Percentiles rank a stretch among this genome's conserved stretches.
These are phyloP conservation scores for Basipetospora chlamydospora DNA, from an alignment of 2,329 filamentous ascomycete genomes.

Conservation along the genomic window DNA sequence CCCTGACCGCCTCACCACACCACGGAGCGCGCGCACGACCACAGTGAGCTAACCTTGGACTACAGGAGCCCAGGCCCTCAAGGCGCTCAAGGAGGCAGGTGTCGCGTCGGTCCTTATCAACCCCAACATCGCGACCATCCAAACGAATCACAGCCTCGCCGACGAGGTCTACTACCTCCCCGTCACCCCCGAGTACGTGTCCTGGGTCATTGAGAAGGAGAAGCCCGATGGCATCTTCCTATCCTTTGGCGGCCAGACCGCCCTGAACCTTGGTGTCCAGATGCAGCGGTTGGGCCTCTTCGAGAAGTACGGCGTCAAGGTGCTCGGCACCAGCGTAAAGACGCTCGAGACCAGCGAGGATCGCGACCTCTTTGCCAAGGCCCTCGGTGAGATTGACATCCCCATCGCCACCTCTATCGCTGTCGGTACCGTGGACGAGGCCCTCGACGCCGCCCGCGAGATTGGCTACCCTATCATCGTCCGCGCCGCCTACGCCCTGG, in stretches of 20 bases:
- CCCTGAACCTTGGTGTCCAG: constrained; percentile 88
- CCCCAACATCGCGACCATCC: constrained; percentile 96
- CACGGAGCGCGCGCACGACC: too few species aligned
- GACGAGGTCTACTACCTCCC: constrained; percentile 98
- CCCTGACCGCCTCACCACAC: neutral
- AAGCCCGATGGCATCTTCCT: constrained; percentile 93
- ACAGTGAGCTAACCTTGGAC: too few species aligned
- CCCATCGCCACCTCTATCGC: constrained; percentile 95
- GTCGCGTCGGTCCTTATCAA: constrained; percentile 89
- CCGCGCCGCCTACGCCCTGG: constrained; percentile 88
- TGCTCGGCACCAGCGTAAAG: constrained; percentile 86
- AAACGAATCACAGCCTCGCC: constrained; percentile 89
- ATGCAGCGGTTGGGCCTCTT: constrained; percentile 95
- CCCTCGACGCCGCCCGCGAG: constrained; percentile 68
- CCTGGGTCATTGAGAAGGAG: constrained; percentile 93
- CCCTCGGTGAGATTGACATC: constrained; percentile 92
- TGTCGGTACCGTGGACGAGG: constrained; percentile 81
- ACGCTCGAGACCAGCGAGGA: constrained; percentile 81
- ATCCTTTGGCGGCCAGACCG: constrained; percentile 94
- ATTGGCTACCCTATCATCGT: constrained; percentile 97
- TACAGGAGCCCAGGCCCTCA: constrained; percentile 83
- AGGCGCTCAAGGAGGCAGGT: constrained; percentile 90
- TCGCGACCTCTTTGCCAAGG: constrained; percentile 88
- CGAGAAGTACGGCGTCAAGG: constrained; percentile 87
- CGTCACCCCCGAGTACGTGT: constrained; percentile 93